phyloP scores from a whole-genome alignment of 257 asterid species.

The Nicotiana noctiflora region DNA sequence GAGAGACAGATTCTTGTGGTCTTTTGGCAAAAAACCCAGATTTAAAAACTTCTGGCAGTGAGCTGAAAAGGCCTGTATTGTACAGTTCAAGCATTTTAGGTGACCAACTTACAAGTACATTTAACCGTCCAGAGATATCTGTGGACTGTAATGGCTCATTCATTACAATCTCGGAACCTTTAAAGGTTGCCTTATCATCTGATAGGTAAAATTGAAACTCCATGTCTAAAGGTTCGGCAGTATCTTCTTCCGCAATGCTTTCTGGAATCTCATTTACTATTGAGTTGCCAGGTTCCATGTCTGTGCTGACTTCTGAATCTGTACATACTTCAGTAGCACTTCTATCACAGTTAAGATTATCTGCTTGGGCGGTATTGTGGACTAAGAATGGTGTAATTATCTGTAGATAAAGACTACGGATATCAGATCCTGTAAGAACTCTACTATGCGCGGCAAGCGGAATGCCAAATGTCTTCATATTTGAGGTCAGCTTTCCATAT shows the following conservation, averaged over 20 bases:
- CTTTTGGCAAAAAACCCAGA: constrained; percentile 51
- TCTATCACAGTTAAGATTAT: constrained; percentile 22
- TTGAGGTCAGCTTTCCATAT: constrained; percentile 38
- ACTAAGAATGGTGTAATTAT: constrained; percentile 53
- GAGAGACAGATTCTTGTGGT: constrained; percentile 75
- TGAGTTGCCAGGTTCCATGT: constrained; percentile 27
- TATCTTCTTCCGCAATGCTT: constrained; percentile 34
- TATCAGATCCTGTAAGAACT: constrained; percentile 54
- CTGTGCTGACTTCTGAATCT: constrained; percentile 25
- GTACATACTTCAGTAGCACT: constrained; percentile 27
- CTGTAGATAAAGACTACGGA: constrained; percentile 42
- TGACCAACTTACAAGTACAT: constrained; percentile 76
- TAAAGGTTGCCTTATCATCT: constrained; percentile 52
- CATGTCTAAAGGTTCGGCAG: constrained; percentile 26
- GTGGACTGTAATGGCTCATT: constrained; percentile 45
- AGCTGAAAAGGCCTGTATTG: constrained; percentile 39
- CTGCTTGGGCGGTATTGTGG: constrained; percentile 29
- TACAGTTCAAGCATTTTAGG: constrained; percentile 43
- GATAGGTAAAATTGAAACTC: constrained; percentile 58
- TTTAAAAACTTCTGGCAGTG: constrained; percentile 75
- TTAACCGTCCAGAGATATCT: constrained; percentile 34
- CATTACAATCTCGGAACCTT: constrained; percentile 41
- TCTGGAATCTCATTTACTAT: constrained; percentile 25
- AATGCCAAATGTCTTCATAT: constrained; percentile 67
- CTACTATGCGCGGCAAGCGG: constrained; percentile 53